Evolutionary conservation across 257 asterid genomes (phyloP).

Genomic region (Dorcoceras hygrometricum): DNA sequence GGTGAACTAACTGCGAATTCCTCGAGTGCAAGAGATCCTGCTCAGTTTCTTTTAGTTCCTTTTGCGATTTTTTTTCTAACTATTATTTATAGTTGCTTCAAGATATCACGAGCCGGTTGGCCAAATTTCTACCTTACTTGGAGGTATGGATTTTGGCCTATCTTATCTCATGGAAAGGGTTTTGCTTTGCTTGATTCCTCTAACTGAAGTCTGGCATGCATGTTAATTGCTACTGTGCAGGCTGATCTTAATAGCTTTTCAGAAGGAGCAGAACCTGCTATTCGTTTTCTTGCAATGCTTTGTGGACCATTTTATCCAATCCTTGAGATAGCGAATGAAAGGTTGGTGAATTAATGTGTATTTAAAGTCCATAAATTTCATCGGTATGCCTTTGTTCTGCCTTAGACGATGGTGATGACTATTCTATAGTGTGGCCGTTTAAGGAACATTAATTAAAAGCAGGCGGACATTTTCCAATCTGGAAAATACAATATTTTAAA

Average conservation of each 20-base stretch:
- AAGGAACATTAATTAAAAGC: background rate
- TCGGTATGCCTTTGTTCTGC: slow-evolving; percentile 16
- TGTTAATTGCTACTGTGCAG: slow-evolving; percentile 44
- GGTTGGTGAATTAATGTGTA: slow-evolving; percentile 50
- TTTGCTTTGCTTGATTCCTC: slow-evolving; percentile 21
- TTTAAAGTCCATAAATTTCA: slow-evolving; percentile 16
- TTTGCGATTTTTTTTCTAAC: slow-evolving; percentile 37
- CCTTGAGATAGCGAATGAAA: slow-evolving; percentile 76
- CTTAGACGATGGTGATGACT: slow-evolving; percentile 8
- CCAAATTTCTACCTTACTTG: slow-evolving; percentile 85
- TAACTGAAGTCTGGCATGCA: slow-evolving; percentile 27
- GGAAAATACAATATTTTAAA: background rate
- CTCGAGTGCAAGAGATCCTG: slow-evolving; percentile 18
- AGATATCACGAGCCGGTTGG: slow-evolving; percentile 75
- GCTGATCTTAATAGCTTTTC: slow-evolving; percentile 79
- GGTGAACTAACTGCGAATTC: slow-evolving; percentile 45
- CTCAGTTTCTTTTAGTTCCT: slow-evolving; percentile 20
- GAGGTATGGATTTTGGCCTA: slow-evolving; percentile 55
- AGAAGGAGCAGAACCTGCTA: slow-evolving; percentile 76
- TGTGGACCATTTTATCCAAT: slow-evolving; percentile 91
- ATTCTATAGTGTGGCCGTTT: background rate
- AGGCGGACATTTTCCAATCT: background rate
- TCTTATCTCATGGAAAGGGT: slow-evolving; percentile 20
- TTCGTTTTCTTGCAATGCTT: slow-evolving; percentile 91
- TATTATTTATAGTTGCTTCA: slow-evolving; percentile 74